Conservation (phyloP, 441 rosid genomes). For the Kokia cookei region DNA sequence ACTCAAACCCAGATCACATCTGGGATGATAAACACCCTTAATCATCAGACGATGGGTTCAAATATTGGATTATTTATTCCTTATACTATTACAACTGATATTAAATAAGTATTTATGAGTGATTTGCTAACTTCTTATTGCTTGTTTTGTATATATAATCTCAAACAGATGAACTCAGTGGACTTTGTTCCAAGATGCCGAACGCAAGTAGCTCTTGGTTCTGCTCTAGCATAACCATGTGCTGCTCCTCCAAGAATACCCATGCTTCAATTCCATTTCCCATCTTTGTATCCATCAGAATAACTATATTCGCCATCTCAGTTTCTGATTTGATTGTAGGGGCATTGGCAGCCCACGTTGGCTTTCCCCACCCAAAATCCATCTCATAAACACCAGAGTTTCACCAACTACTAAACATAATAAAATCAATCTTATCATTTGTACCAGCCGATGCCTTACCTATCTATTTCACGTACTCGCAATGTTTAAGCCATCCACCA, state of each 20-base stretch:
- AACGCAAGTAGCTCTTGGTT: conserved; percentile 7
- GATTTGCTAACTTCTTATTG: no score
- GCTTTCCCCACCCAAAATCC: background rate
- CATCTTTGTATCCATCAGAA: conserved; percentile 1
- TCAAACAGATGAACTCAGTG: background rate
- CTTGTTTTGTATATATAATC: no score
- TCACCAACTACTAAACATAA: conserved; percentile 15
- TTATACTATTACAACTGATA: no score
- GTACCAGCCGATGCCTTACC: background rate
- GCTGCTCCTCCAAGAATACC: conserved; percentile 3
- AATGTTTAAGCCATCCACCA: conserved; percentile 10
- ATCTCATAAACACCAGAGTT: conserved; percentile 13
- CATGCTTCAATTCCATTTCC: background rate
- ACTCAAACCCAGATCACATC: no score
- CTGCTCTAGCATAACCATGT: background rate
- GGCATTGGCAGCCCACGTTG: background rate
- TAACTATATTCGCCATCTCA: background rate
- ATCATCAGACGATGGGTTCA: no score
- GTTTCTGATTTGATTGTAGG: background rate
- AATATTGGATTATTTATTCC: no score
- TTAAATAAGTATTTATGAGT: no score
- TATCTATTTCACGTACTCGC: background rate
- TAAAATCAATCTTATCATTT: background rate
- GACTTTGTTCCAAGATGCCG: conserved; percentile 7
- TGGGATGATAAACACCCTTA: no score